Evolutionary conservation across 2,329 filamentous ascomycete species (phyloP).

Genomic region (Simplicillium aogashimaense): DNA sequence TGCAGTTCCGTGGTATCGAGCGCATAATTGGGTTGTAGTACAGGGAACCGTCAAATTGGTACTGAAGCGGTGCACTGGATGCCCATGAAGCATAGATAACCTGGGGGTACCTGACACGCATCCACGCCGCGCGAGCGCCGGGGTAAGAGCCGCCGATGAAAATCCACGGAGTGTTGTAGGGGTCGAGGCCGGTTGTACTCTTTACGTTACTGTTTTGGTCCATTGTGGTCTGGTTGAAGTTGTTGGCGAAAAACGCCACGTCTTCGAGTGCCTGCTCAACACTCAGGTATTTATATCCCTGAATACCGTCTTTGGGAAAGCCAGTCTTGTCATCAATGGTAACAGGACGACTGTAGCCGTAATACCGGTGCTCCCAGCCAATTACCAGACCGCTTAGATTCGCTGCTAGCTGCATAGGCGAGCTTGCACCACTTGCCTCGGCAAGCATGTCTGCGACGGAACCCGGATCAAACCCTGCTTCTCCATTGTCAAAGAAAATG

Average conservation of each 20-base stretch:
- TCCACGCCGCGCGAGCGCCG: slow-evolving; percentile 39
- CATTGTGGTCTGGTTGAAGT: slow-evolving; percentile 21
- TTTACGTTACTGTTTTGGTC: slow-evolving; percentile 20
- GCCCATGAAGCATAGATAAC: slow-evolving; percentile 41
- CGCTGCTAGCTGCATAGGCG: slow-evolving; percentile 11
- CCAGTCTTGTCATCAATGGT: slow-evolving; percentile 8
- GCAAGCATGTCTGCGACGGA: slow-evolving; percentile 2
- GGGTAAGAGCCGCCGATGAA: slow-evolving; percentile 40
- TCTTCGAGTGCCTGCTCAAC: slow-evolving; percentile 17
- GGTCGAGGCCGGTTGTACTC: slow-evolving; percentile 18
- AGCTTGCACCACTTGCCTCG: slow-evolving; percentile 5
- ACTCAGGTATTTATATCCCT: slow-evolving; percentile 12
- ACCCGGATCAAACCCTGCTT: slow-evolving; percentile 1
- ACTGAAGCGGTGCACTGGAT: slow-evolving; percentile 36
- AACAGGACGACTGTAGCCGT: slow-evolving; percentile 13
- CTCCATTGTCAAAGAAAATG: slow-evolving; percentile 14
- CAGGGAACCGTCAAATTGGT: slow-evolving; percentile 32
- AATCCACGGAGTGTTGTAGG: slow-evolving; percentile 39
- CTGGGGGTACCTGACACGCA: slow-evolving; percentile 31
- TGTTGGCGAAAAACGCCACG: slow-evolving; percentile 17
- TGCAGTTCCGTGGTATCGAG: slow-evolving; percentile 37
- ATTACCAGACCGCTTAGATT: slow-evolving; percentile 12
- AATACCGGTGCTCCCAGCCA: slow-evolving; percentile 16
- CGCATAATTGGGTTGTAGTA: slow-evolving; percentile 25
- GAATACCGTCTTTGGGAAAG: slow-evolving; percentile 3